Conservation (phyloP, 306 rosid species). For the Trifolium subterraneum region DNA sequence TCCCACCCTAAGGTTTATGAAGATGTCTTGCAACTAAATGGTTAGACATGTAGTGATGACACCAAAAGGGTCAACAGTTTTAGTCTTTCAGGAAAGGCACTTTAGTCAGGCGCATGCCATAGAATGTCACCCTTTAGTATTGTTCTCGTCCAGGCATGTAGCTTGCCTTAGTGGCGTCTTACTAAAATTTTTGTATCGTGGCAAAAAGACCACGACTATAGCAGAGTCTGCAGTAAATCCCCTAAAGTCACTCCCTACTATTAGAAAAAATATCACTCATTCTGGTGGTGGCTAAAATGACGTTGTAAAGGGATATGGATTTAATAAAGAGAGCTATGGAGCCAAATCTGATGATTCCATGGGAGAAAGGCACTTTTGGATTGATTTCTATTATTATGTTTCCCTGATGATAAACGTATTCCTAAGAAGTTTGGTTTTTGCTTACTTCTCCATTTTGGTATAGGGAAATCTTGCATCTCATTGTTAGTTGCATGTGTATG, state of each 20-base stretch:
- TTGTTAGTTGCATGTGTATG: neutral
- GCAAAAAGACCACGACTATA: neutral
- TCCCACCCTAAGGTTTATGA: slow-evolving; percentile 13
- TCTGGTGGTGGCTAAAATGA: neutral
- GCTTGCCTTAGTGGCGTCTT: neutral
- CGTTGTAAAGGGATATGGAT: neutral
- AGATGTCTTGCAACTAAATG: slow-evolving; percentile 27
- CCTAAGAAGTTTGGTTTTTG: slow-evolving; percentile 1
- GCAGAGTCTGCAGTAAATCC: neutral
- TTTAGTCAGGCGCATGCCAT: neutral
- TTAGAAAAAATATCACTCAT: neutral
- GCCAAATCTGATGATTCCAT: neutral
- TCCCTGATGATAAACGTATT: neutral
- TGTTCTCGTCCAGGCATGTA: neutral
- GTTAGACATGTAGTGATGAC: neutral
- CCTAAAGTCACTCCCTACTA: neutral
- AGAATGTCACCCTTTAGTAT: neutral
- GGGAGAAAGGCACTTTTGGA: neutral
- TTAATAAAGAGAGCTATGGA: neutral
- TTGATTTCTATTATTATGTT: neutral
- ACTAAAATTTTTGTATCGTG: neutral
- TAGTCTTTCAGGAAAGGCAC: neutral
- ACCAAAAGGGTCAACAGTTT: neutral
- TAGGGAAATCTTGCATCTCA: slow-evolving; percentile 6
- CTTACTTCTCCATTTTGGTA: neutral